phyloP scores from a whole-genome alignment of 106 monocot genomes.

The Dendrobium nobile region DNA sequence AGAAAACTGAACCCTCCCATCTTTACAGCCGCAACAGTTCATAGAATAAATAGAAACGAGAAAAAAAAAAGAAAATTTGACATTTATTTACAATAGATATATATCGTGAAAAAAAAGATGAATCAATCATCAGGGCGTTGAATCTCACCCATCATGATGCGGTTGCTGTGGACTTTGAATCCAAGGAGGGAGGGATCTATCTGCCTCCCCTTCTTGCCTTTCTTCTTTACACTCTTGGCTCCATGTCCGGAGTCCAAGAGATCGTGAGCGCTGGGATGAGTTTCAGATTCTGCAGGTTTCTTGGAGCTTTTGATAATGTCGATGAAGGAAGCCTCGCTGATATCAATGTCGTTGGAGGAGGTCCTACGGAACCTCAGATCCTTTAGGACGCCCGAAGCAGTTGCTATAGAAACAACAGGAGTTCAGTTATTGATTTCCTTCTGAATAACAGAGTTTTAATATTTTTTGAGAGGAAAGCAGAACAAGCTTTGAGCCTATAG shows the following conservation, averaged over 20 bases:
- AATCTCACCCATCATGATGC: constrained; percentile 86
- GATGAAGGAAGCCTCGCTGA: constrained; percentile 56
- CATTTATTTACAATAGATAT: not conserved
- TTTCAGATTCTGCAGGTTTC: constrained; percentile 13
- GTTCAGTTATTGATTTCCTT: too few relatives aligned
- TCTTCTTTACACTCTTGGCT: constrained; percentile 38
- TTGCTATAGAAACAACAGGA: not conserved
- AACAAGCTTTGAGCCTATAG: too few relatives aligned
- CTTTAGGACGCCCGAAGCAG: not conserved
- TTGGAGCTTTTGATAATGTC: constrained; percentile 46
- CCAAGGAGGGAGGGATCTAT: constrained; percentile 75
- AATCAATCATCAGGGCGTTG: constrained; percentile 51
- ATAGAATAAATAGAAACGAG: not conserved
- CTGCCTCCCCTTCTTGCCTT: constrained; percentile 75
- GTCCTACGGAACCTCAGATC: constrained; percentile 16
- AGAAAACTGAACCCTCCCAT: constrained; percentile 5
- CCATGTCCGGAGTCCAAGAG: constrained; percentile 8
- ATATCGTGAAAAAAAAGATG: not conserved
- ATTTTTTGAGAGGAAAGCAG: too few relatives aligned
- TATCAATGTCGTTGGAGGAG: constrained; percentile 41
- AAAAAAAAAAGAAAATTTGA: not conserved
- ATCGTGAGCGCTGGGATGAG: constrained; percentile 9
- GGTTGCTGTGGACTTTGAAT: constrained; percentile 82
- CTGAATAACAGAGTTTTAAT: too few relatives aligned
- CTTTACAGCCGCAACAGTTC: constrained; percentile 4